phyloP scores from a whole-genome alignment of 345 rosid species.

The Hirschfeldia incana region DNA sequence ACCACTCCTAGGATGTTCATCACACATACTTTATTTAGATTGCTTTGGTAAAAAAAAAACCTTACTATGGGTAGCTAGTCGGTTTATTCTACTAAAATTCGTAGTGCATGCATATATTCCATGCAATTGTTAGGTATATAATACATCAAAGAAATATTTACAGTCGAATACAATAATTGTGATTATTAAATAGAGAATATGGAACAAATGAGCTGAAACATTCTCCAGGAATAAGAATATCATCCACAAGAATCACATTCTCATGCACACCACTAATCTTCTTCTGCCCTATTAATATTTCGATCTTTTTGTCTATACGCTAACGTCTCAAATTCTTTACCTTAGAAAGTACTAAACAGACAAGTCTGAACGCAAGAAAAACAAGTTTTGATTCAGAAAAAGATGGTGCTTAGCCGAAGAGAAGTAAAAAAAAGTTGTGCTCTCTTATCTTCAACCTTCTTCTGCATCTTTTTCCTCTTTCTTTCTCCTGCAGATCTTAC shows the following conservation, averaged over 20 bases:
- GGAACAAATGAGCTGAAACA: background rate
- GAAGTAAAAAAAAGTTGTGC: conserved; percentile 11
- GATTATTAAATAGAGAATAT: background rate
- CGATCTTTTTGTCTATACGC: background rate
- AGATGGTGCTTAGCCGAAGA: conserved; percentile 42
- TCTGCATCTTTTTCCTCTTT: conserved; percentile 33
- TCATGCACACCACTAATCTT: conserved; percentile 1
- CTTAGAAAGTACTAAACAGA: background rate
- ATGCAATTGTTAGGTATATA: background rate
- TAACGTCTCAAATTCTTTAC: background rate
- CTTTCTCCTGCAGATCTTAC: conserved; percentile 63
- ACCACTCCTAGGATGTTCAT: too few species aligned
- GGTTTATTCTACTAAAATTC: background rate
- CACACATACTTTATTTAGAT: too few species aligned
- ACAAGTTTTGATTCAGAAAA: conserved; percentile 16
- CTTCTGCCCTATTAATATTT: background rate
- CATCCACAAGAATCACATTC: background rate
- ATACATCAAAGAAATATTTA: background rate
- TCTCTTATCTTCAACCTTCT: conserved; percentile 38
- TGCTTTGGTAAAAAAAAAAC: too few species aligned
- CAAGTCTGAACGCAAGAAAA: conserved; percentile 9
- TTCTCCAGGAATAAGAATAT: background rate
- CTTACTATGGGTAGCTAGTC: background rate
- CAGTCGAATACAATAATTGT: background rate
- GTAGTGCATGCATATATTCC: background rate